phyloP scores from a whole-genome alignment of 306 rosid genomes.

The Hippophae gyantsensis region DNA sequence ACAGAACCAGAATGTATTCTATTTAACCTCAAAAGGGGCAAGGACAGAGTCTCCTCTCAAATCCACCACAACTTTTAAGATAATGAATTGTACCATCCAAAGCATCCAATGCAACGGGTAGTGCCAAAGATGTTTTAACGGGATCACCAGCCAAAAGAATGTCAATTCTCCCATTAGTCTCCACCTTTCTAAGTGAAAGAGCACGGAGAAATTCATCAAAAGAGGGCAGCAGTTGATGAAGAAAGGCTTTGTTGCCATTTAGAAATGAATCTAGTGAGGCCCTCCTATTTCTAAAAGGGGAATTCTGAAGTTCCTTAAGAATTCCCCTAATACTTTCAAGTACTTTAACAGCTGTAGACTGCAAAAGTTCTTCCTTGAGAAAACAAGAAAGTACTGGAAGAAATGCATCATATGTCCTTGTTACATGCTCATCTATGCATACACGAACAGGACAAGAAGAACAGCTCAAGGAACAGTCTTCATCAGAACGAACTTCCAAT shows the following conservation, averaged over 20 bases:
- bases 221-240: slow-evolving; percentile 46
- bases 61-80: slow-evolving; percentile 43
- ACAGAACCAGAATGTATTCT: slow-evolving; percentile 88
- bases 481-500: slow-evolving; percentile 59
- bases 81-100: slow-evolving; percentile 45
- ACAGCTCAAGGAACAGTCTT: slow-evolving; percentile 34
- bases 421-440: slow-evolving; percentile 81
- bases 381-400: slow-evolving; percentile 46
- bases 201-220: slow-evolving; percentile 48
- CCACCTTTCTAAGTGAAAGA: slow-evolving; percentile 45
- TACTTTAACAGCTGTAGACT: slow-evolving; percentile 43
- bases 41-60: slow-evolving; percentile 35
- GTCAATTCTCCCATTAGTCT: slow-evolving; percentile 48
- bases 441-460: slow-evolving; percentile 60
- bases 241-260: slow-evolving; percentile 21
- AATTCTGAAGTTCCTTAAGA: slow-evolving; percentile 38
- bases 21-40: slow-evolving; percentile 64
- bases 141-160: slow-evolving; percentile 61
- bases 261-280: slow-evolving; percentile 33
- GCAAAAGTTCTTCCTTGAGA: slow-evolving; percentile 39
- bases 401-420: slow-evolving; percentile 60
- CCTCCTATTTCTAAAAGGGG: slow-evolving; percentile 64
- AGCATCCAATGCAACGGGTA: slow-evolving; percentile 69
- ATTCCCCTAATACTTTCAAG: slow-evolving; percentile 39
- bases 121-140: slow-evolving; percentile 57